phyloP scores from a whole-genome alignment of 768 basidiomycete species.

The Paxillus involutus region DNA sequence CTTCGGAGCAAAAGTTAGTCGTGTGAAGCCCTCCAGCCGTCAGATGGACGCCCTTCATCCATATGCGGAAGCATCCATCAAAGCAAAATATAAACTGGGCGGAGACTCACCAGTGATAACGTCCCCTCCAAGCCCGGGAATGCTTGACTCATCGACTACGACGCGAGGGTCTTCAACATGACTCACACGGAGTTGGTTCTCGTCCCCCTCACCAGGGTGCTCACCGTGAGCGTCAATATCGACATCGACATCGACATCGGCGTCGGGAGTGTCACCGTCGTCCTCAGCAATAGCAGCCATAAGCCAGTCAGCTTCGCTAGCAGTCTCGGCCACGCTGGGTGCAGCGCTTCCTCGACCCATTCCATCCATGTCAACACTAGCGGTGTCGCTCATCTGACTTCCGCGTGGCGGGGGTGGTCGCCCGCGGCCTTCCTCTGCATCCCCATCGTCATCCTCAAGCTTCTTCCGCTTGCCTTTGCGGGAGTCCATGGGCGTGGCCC shows the following conservation, averaged over 20 bases:
- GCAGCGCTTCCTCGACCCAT: slow-evolving; percentile 61
- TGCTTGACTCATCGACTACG: slow-evolving; percentile 31
- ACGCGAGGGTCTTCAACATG: slow-evolving; percentile 39
- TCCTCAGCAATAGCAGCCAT: slow-evolving; percentile 85
- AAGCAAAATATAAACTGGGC: slow-evolving; percentile 30
- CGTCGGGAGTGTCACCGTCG: slow-evolving; percentile 55
- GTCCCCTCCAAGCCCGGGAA: slow-evolving; percentile 32
- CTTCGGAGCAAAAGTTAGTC: slow-evolving; percentile 54
- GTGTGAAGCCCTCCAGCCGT: slow-evolving; percentile 45
- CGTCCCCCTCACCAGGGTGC: slow-evolving; percentile 45
- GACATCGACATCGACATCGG: slow-evolving; percentile 22
- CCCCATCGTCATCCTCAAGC: slow-evolving; percentile 84
- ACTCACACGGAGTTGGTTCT: slow-evolving; percentile 44
- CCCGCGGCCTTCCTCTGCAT: slow-evolving; percentile 68
- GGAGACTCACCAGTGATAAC: slow-evolving; percentile 55
- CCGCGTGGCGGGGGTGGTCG: slow-evolving; percentile 59
- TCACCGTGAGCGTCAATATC: slow-evolving; percentile 47
- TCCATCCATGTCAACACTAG: slow-evolving; percentile 55
- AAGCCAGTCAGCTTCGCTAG: slow-evolving; percentile 82
- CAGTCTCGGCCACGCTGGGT: slow-evolving; percentile 60
- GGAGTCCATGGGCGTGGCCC: slow-evolving; percentile 50
- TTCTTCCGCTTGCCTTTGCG: slow-evolving; percentile 88
- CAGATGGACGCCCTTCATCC: slow-evolving; percentile 42
- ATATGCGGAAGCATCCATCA: slow-evolving; percentile 48
- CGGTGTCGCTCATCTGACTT: slow-evolving; percentile 49